These are phyloP conservation scores for Aspergillus viridinutans DNA, from an alignment of 2,329 filamentous ascomycete species.

Conservation along the genomic window DNA sequence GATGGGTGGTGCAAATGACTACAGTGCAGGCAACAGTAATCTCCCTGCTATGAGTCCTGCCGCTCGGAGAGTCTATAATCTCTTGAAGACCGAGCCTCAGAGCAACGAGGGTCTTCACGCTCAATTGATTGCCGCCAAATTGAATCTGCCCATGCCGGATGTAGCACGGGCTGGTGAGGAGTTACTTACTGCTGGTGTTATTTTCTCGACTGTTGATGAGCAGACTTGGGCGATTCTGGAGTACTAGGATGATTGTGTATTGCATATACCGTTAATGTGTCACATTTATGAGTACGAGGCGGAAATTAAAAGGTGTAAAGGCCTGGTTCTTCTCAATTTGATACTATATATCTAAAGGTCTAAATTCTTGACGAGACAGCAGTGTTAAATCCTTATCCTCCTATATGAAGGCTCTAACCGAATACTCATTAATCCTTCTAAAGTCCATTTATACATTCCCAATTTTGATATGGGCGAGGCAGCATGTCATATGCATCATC, in stretches of 20 bases:
- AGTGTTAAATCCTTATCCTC: background rate
- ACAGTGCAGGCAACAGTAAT: conserved; percentile 26
- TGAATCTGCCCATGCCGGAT: conserved; percentile 64
- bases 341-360: background rate
- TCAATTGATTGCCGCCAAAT: conserved; percentile 65
- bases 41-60: conserved; percentile 49
- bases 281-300: background rate
- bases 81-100: conserved; percentile 63
- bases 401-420: background rate
- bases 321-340: background rate
- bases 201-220: conserved; percentile 91
- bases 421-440: background rate
- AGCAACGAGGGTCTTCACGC: conserved; percentile 81
- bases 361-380: background rate
- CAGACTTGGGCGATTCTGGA: conserved; percentile 86
- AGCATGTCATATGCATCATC: background rate
- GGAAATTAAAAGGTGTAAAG: background rate
- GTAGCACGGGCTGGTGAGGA: conserved; percentile 78
- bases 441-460: background rate
- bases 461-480: background rate
- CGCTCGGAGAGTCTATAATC: conserved; percentile 68
- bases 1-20: conserved; percentile 34
- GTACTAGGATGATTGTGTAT: conserved; percentile 23
- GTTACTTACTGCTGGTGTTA: conserved; percentile 65
- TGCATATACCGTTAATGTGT: background rate